Evolutionary conservation across 495 filamentous ascomycete species (phyloP).

Genomic region (Penicillium nucicola): DNA sequence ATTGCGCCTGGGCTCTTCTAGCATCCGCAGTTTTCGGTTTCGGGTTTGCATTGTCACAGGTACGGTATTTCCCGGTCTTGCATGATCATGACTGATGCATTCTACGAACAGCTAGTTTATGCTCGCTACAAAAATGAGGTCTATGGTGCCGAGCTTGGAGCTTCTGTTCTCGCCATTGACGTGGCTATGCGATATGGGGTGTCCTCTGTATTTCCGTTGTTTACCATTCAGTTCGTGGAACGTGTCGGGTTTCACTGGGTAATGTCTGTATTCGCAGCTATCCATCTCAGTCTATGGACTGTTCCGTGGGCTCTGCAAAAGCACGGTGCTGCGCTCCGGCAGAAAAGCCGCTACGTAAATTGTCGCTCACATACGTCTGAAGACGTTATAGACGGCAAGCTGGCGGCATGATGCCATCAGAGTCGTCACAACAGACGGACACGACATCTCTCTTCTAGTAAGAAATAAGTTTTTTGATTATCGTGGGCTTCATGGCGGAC

Average conservation of each 20-base stretch:
- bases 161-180: neutral
- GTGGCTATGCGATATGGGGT: neutral
- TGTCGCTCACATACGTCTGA: too few species aligned
- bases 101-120: too few species aligned
- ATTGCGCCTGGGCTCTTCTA: too few species aligned
- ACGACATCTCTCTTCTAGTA: too few species aligned
- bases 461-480: too few species aligned
- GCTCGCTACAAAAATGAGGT: neutral
- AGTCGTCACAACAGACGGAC: too few species aligned
- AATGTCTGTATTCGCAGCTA: neutral
- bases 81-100: too few species aligned
- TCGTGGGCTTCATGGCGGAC: too few species aligned
- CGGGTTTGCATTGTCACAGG: neutral
- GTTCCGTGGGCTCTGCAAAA: neutral
- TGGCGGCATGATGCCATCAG: too few species aligned
- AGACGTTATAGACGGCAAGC: too few species aligned
- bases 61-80: neutral
- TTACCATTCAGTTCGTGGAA: neutral
- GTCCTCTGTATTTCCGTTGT: neutral
- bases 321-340: neutral
- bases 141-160: neutral
- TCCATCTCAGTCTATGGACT: neutral
- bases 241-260: neutral
- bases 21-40: too few species aligned
- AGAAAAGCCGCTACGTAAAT: too few species aligned